phyloP scores from a whole-genome alignment of 768 basidiomycete species.

The Kwoniella bestiolae region DNA sequence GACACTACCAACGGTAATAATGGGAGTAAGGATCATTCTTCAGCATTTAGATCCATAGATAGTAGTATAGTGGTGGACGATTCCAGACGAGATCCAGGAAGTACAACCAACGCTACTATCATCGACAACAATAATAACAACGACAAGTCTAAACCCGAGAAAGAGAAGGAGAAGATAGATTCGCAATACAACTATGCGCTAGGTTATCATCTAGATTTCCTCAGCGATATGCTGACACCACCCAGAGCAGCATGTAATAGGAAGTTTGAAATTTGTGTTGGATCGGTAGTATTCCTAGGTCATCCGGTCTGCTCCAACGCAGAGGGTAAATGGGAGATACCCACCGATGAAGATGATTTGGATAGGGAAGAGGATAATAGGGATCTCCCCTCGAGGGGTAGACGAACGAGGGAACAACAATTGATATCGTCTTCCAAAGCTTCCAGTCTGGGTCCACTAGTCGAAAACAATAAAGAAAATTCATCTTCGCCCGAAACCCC shows the following conservation, averaged over 20 bases:
- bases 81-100: conserved; percentile 19
- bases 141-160: neutral
- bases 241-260: conserved; percentile 80
- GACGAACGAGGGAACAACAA: conserved; percentile 21
- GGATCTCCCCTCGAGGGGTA: conserved; percentile 24
- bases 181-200: conserved; percentile 63
- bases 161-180: conserved; percentile 26
- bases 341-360: conserved; percentile 51
- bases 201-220: conserved; percentile 77
- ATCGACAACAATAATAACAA: conserved; percentile 3
- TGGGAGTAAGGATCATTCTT: neutral
- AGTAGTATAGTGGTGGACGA: conserved; percentile 7
- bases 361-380: conserved; percentile 38
- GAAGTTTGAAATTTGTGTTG: conserved; percentile 88
- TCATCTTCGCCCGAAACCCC: conserved; percentile 6
- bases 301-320: conserved; percentile 84
- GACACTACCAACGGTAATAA: conserved; percentile 11
- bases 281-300: conserved; percentile 89
- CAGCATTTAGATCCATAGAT: conserved; percentile 12
- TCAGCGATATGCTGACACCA: conserved; percentile 81
- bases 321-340: conserved; percentile 72
- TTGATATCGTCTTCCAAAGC: neutral
- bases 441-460: conserved; percentile 5
- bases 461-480: conserved; percentile 14
- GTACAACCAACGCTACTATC: conserved; percentile 14